These are phyloP conservation scores for Pythium myriotylum DNA, from an alignment of 352 stramenopile species.

Conservation along the genomic window DNA sequence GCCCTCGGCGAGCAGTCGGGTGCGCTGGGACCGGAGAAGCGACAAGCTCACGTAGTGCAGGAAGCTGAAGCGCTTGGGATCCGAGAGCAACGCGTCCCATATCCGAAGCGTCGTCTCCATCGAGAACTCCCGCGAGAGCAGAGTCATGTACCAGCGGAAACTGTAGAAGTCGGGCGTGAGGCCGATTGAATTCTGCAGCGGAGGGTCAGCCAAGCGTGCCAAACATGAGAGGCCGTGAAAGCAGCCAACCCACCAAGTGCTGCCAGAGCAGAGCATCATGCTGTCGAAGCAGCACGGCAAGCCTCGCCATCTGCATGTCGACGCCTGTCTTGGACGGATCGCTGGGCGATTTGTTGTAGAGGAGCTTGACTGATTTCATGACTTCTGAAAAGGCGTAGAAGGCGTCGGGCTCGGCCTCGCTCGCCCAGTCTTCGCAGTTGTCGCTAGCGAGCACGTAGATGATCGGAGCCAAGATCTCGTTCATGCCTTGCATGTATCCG, in stretches of 20 bases:
- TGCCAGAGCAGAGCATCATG: slow-evolving; percentile 68
- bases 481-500: slow-evolving; percentile 95
- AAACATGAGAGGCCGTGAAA: no score
- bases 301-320: slow-evolving; percentile 58
- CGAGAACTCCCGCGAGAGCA: slow-evolving; percentile 61
- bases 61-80: slow-evolving; percentile 69
- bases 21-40: slow-evolving; percentile 53
- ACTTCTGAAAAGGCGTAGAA: slow-evolving; percentile 58
- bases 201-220: not conserved
- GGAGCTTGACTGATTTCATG: slow-evolving; percentile 46
- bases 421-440: slow-evolving; percentile 27
- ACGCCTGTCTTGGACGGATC: slow-evolving; percentile 56
- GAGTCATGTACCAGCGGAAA: slow-evolving; percentile 77
- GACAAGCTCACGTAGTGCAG: slow-evolving; percentile 68
- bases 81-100: slow-evolving; percentile 63
- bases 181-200: slow-evolving; percentile 58
- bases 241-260: slow-evolving; percentile 56
- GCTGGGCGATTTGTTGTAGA: slow-evolving; percentile 44
- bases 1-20: slow-evolving; percentile 35
- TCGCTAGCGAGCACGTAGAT: slow-evolving; percentile 79
- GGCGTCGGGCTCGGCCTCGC: slow-evolving; percentile 51
- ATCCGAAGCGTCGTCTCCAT: slow-evolving; percentile 57
- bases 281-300: slow-evolving; percentile 52
- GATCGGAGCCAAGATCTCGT: slow-evolving; percentile 92
- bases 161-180: slow-evolving; percentile 66